A percentile compares a stretch with the other conserved stretches of the same genome.
Conservation (phyloP, 1,284 basidiomycete genomes). For the Meira miltonrushii region DNA sequence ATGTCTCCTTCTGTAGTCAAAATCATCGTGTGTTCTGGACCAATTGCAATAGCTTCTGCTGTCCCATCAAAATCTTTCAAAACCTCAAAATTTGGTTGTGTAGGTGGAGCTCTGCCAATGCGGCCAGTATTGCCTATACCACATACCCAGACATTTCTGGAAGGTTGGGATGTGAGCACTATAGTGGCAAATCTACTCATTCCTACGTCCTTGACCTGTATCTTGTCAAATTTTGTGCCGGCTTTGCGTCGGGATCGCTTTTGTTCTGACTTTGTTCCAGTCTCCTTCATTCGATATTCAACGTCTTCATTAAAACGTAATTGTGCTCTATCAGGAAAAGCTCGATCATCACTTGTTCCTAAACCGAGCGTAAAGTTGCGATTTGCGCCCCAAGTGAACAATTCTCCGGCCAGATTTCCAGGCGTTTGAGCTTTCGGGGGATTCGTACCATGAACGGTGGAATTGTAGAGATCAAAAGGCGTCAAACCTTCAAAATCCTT, state of each 20-base stretch:
- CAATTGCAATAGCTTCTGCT: conserved; percentile 65
- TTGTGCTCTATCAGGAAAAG: conserved; percentile 71
- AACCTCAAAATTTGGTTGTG: conserved; percentile 68
- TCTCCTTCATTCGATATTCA: background rate
- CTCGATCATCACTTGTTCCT: conserved; percentile 72
- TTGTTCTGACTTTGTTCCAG: background rate
- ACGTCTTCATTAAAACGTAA: conserved; percentile 51
- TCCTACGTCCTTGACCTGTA: conserved; percentile 37
- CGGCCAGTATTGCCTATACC: conserved; percentile 42
- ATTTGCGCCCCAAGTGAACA: conserved; percentile 90
- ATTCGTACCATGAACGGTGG: conserved; percentile 45
- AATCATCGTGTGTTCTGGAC: conserved; percentile 88
- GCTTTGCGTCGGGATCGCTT: conserved; percentile 13
- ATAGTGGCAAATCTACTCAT: conserved; percentile 47
- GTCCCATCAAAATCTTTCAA: conserved; percentile 61
- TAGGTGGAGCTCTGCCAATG: conserved; percentile 71
- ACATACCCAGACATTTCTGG: conserved; percentile 47
- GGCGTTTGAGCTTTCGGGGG: conserved; percentile 59
- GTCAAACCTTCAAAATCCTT: conserved; percentile 89
- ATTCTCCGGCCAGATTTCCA: conserved; percentile 53
- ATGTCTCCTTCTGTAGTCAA: conserved; percentile 76
- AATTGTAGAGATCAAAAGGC: conserved; percentile 86
- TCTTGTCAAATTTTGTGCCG: conserved; percentile 38
- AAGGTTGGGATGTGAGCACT: conserved; percentile 39
- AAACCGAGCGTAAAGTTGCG: conserved; percentile 65